These are phyloP conservation scores for Lachancea thermotolerans DNA, from an alignment of 805 yeast species.

Conservation along the genomic window DNA sequence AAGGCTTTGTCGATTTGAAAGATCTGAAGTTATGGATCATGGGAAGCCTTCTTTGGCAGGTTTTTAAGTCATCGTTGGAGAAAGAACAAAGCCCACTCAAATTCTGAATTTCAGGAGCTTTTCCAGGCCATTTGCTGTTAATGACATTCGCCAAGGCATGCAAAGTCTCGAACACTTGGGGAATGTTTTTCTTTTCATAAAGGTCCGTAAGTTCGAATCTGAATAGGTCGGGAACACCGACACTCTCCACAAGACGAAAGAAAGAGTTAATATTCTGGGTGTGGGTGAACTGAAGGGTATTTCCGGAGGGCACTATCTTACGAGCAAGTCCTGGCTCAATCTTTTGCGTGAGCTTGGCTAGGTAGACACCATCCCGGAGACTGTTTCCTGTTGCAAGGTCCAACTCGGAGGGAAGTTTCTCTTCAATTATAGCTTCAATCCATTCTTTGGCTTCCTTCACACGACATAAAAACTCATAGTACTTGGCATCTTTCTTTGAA, in stretches of 20 bases:
- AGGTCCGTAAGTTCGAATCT: slow-evolving; percentile 88
- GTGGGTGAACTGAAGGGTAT: slow-evolving; percentile 75
- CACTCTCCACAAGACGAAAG: slow-evolving; percentile 58
- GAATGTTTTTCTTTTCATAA: slow-evolving; percentile 85
- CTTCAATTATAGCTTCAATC: slow-evolving; percentile 60
- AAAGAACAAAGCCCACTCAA: slow-evolving; percentile 56
- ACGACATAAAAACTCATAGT: slow-evolving; percentile 75
- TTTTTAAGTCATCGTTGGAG: slow-evolving; percentile 57
- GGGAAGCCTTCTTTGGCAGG: slow-evolving; percentile 57
- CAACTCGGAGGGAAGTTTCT: slow-evolving; percentile 48
- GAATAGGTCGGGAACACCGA: slow-evolving; percentile 80
- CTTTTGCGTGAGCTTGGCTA: slow-evolving; percentile 70
- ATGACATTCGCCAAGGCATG: slow-evolving; percentile 82
- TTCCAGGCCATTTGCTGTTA: slow-evolving; percentile 43
- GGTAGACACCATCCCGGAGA: slow-evolving; percentile 74
- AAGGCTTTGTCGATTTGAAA: slow-evolving; percentile 37
- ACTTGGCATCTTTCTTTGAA: slow-evolving; percentile 31
- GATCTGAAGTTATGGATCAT: slow-evolving; percentile 72
- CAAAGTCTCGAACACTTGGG: slow-evolving; percentile 87
- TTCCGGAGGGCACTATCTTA: slow-evolving; percentile 48
- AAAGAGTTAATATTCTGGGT: slow-evolving; percentile 89
- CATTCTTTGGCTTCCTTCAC: slow-evolving; percentile 76
- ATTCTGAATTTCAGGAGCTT: slow-evolving; percentile 54
- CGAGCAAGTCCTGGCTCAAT: slow-evolving; percentile 61
- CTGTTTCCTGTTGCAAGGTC: slow-evolving; percentile 51